phyloP scores from a whole-genome alignment of 768 basidiomycete genomes.

The Boletus fagicola region DNA sequence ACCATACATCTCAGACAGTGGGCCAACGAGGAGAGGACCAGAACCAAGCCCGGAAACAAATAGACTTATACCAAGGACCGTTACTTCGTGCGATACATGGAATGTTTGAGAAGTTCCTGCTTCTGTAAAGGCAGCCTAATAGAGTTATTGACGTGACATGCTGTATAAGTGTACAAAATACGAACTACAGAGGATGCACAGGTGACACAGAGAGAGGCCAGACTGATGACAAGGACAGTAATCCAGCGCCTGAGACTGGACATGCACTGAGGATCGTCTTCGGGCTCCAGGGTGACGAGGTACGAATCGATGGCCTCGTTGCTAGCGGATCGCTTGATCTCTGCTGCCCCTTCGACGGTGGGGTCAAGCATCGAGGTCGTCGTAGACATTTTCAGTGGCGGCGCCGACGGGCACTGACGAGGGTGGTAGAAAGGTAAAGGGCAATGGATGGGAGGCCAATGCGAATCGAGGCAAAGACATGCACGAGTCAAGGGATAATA shows the following conservation, averaged over 20 bases:
- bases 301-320: conserved; percentile 12
- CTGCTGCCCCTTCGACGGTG: conserved; percentile 11
- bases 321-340: background rate
- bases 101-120: conserved; percentile 50
- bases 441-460: background rate
- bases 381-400: conserved; percentile 2
- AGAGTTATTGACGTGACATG: background rate
- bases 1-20: conserved; percentile 42
- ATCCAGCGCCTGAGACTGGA: conserved; percentile 47
- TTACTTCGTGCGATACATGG: conserved; percentile 51
- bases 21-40: conserved; percentile 38
- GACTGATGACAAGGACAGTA: conserved; percentile 45
- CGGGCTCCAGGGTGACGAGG: conserved; percentile 39
- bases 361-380: conserved; percentile 6
- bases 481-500: background rate
- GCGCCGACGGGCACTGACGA: background rate
- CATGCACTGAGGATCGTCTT: conserved; percentile 44
- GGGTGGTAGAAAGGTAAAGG: background rate
- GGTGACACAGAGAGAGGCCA: conserved; percentile 49
- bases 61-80: conserved; percentile 47
- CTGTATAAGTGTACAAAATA: conserved; percentile 2
- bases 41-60: conserved; percentile 41
- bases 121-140: conserved; percentile 63
- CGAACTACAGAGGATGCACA: conserved; percentile 57
- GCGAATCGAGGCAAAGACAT: background rate